These are phyloP conservation scores for Ascochyta clinopodiicola DNA, from an alignment of 2,329 filamentous ascomycete species.

Conservation along the genomic window DNA sequence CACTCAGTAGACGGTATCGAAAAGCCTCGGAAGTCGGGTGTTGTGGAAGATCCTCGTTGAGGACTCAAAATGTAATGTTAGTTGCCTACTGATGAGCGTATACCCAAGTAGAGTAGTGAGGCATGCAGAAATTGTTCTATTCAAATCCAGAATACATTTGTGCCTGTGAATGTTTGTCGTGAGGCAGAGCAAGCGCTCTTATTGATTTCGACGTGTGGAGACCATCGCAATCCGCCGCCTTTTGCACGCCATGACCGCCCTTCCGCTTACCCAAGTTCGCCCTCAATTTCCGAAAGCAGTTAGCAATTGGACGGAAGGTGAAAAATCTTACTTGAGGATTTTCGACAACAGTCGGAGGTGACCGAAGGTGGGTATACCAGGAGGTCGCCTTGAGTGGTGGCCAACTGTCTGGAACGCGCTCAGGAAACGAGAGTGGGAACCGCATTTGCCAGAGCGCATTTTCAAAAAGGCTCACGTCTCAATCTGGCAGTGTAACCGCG, in stretches of 20 bases:
- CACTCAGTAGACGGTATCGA: conserved; percentile 17
- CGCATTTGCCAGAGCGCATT: background rate
- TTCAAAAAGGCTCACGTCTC: background rate
- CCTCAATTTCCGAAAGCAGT: conserved; percentile 14
- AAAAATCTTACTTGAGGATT: conserved; percentile 19
- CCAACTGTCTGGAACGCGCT: conserved; percentile 1
- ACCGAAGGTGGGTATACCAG: conserved; percentile 14
- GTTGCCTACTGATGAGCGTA: conserved; percentile 16
- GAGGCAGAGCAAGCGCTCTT: conserved; percentile 10
- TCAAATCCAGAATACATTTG: background rate
- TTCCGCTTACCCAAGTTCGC: conserved; percentile 5
- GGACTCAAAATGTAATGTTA: conserved; percentile 19
- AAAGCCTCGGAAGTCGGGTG: conserved; percentile 3
- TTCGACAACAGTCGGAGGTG: conserved; percentile 11
- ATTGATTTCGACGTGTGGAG: conserved; percentile 10
- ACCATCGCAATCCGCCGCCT: conserved; percentile 13
- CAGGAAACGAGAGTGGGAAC: background rate
- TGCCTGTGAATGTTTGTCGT: background rate
- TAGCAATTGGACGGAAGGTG: conserved; percentile 4
- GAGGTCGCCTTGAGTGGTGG: background rate
- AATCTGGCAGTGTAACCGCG: conserved; percentile 5
- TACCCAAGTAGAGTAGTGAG: conserved; percentile 15
- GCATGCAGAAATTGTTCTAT: conserved; percentile 10
- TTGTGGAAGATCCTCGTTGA: conserved; percentile 2
- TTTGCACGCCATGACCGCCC: conserved; percentile 17